phyloP scores from a whole-genome alignment of 345 rosid genomes.

The Eutrema japonicum region DNA sequence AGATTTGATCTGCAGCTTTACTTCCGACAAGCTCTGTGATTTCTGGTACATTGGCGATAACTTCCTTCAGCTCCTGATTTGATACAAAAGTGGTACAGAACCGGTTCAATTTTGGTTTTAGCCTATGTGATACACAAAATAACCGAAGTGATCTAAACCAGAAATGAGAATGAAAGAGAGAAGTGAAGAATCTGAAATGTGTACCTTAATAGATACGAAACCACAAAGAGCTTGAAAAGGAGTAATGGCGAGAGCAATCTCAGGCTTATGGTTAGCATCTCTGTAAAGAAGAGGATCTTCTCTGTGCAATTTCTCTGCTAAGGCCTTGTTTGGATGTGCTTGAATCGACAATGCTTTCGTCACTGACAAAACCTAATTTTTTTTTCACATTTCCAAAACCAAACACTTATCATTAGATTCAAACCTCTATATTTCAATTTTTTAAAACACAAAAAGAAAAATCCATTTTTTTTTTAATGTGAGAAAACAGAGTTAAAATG shows the following conservation, averaged over 20 bases:
- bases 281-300: slow-evolving; percentile 67
- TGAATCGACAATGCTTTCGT: slow-evolving; percentile 92
- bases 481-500: slow-evolving; percentile 8
- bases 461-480: not conserved
- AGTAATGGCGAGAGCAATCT: slow-evolving; percentile 95
- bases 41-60: slow-evolving; percentile 75
- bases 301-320: slow-evolving; percentile 72
- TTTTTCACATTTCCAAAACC: slow-evolving; percentile 1
- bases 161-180: not conserved
- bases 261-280: slow-evolving; percentile 93
- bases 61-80: slow-evolving; percentile 79
- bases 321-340: slow-evolving; percentile 93
- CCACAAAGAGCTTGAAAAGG: slow-evolving; percentile 94
- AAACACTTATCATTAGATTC: not conserved
- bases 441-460: not conserved
- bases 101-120: slow-evolving; percentile 17
- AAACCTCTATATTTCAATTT: not conserved
- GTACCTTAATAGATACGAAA: slow-evolving; percentile 69
- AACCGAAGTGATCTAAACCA: not conserved
- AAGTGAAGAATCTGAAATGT: slow-evolving; percentile 5
- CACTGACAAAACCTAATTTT: slow-evolving; percentile 79
- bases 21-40: slow-evolving; percentile 71
- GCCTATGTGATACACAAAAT: not conserved
- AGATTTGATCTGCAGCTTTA: slow-evolving; percentile 53
- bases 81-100: not conserved